phyloP scores from a whole-genome alignment of 2,329 filamentous ascomycete species.

The Amauroascus verrucosus region DNA sequence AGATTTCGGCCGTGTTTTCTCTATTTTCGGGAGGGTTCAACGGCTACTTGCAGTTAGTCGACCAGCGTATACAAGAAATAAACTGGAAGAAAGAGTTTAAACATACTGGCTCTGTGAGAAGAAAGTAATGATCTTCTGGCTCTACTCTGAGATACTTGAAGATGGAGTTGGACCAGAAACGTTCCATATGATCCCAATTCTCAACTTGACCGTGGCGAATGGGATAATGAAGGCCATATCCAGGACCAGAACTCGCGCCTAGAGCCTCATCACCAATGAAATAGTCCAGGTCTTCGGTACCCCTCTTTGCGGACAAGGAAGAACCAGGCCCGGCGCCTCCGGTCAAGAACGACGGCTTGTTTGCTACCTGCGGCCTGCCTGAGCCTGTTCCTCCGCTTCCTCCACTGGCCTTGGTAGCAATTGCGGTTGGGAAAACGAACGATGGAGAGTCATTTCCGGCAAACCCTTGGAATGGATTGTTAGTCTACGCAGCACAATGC shows the following conservation, averaged over 20 bases:
- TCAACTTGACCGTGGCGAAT: conserved; percentile 97
- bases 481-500: conserved; percentile 22
- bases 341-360: conserved; percentile 91
- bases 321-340: conserved; percentile 75
- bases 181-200: conserved; percentile 99
- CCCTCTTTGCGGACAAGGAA: conserved; percentile 81
- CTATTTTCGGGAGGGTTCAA: conserved; percentile 97
- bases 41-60: conserved; percentile 46
- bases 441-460: conserved; percentile 98
- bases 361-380: conserved; percentile 78
- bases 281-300: conserved; percentile 95
- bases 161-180: conserved; percentile 99
- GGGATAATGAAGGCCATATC: conserved; percentile 93
- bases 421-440: conserved; percentile 97
- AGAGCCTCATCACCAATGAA: conserved; percentile 98
- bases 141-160: conserved; percentile 99
- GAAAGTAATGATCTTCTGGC: conserved; percentile 96
- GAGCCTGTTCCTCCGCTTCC: conserved; percentile 65
- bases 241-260: conserved; percentile 69
- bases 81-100: neutral
- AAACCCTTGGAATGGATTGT: conserved; percentile 56
- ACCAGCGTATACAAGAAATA: neutral
- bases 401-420: conserved; percentile 78
- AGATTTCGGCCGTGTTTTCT: conserved; percentile 98
- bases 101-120: conserved; percentile 87